Percentiles rank a stretch among this genome's conserved stretches.
Evolutionary conservation across 768 basidiomycete genomes (phyloP).

Genomic region (Dioszegia crocea): DNA sequence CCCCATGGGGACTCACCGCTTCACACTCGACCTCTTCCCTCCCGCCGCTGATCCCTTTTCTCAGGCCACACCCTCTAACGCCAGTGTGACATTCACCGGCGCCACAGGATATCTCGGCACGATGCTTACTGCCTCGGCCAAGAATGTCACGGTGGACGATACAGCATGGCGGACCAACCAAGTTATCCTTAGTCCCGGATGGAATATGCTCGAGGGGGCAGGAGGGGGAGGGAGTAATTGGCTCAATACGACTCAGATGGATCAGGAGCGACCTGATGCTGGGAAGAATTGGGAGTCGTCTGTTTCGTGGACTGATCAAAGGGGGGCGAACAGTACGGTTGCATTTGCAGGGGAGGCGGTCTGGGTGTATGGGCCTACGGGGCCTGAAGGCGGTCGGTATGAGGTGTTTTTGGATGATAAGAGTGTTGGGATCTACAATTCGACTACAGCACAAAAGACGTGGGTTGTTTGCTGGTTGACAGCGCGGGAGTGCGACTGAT

Average conservation of each 20-base stretch:
- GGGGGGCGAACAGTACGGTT: constrained; percentile 19
- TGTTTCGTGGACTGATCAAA: constrained; percentile 36
- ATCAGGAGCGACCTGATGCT: neutral
- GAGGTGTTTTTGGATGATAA: constrained; percentile 29
- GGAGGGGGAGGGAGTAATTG: constrained; percentile 23
- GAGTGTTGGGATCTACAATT: constrained; percentile 23
- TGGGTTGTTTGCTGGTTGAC: no score
- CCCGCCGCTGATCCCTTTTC: constrained; percentile 10
- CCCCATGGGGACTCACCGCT: constrained; percentile 18
- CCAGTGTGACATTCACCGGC: constrained; percentile 18
- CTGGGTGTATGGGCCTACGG: constrained; percentile 5
- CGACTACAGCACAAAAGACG: constrained; percentile 19
- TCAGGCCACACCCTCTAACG: neutral
- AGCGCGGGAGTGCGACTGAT: no score
- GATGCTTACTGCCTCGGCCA: constrained; percentile 10
- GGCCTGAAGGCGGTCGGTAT: constrained; percentile 19
- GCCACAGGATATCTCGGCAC: constrained; percentile 13
- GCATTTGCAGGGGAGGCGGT: constrained; percentile 6
- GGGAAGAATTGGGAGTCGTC: constrained; percentile 17
- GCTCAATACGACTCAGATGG: constrained; percentile 21
- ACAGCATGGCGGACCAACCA: constrained; percentile 32
- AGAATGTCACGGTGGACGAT: constrained; percentile 35
- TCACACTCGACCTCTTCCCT: constrained; percentile 13
- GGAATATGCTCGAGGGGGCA: constrained; percentile 40
- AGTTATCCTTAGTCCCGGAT: constrained; percentile 29